Conservation (phyloP, 768 basidiomycete genomes). For the Leccinum variicolor region DNA sequence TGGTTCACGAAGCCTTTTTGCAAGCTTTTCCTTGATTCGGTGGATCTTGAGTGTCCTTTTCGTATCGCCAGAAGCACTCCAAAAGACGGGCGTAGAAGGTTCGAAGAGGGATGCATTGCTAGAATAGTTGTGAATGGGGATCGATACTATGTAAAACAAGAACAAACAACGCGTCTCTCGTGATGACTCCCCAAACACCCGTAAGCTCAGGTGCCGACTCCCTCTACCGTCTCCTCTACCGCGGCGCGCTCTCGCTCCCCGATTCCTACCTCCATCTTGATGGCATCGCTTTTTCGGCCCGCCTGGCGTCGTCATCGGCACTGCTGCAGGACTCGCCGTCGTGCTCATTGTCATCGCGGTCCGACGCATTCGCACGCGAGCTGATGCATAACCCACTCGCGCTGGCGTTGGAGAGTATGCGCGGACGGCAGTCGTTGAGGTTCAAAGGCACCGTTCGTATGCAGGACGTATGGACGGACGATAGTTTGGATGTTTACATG, state of each 20-base stretch:
- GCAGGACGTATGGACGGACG: constrained; percentile 58
- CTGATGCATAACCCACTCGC: constrained; percentile 69
- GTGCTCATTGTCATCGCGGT: constrained; percentile 9
- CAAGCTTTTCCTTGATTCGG: not conserved
- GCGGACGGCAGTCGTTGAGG: constrained; percentile 61
- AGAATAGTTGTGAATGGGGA: not conserved
- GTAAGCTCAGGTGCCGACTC: constrained; percentile 1
- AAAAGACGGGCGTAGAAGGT: not conserved
- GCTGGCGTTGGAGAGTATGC: constrained; percentile 76
- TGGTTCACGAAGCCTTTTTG: constrained; percentile 7
- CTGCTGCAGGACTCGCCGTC: constrained; percentile 30
- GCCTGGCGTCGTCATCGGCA: constrained; percentile 31
- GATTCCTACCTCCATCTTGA: constrained; percentile 72
- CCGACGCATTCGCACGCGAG: constrained; percentile 27
- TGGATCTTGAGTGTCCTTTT: not conserved
- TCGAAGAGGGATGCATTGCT: not conserved
- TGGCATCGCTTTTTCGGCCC: constrained; percentile 65
- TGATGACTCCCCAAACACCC: constrained; percentile 2
- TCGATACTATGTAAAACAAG: not conserved
- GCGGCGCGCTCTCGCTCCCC: constrained; percentile 69
- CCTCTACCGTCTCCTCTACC: constrained; percentile 59
- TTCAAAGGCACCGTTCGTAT: constrained; percentile 54
- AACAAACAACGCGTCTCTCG: not conserved
- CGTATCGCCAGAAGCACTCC: not conserved
- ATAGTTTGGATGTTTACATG: constrained; percentile 48